Base-by-base conservation (phyloP, 2,329 filamentous ascomycete genomes). In the Drechslera avenae region DNA sequence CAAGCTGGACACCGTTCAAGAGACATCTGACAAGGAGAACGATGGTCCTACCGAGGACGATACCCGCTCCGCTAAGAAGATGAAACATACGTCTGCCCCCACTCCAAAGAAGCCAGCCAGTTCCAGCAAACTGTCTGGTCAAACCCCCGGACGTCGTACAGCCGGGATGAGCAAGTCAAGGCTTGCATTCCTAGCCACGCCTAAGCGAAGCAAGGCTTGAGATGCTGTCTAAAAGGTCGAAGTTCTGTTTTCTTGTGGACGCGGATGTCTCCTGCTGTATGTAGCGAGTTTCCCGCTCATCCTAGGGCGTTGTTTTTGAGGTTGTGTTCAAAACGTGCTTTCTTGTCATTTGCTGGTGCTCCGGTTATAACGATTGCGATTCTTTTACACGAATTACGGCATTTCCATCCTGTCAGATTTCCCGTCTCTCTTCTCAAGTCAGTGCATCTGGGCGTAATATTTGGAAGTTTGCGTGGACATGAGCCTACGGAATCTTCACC, bases 1-100 rank as follows among this genome's bases (percentile, higher is more conserved):
- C 51, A 79, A 78, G 62, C 69, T 77, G 59, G 67, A 72, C n/a
- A 63, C 59, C 10, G 53, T 71, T 2, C 69, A 70, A 28, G 66
- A 73, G 54, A 51, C 51, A 9, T 74, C 71, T 2, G 73, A 77
- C 51, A 79, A 79, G 63, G 78, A 79, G 66, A 79, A 79, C 39
- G 66, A 63, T 16, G 63, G 65, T 18, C 67, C 63, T 12, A 51
- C 35, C 4, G 59, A 67, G 26, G 54, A 58, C 14, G 71, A 70
- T 4, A 62, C 59, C 30, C 68, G 72, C 21, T 67, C 65, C 7
- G 57, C 62, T 5, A 75, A 75, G 66, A 73, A 71, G 54, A 52
- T 60, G 33, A 73, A 63, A 54, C 49, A 54, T 5, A 60, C 57
- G 12, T 47, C 58, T 26, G 62, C 62, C 34, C 52, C 58, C 17